Conservation (phyloP, 1,284 basidiomycete species). For the Fomitiporia mediterranea region DNA sequence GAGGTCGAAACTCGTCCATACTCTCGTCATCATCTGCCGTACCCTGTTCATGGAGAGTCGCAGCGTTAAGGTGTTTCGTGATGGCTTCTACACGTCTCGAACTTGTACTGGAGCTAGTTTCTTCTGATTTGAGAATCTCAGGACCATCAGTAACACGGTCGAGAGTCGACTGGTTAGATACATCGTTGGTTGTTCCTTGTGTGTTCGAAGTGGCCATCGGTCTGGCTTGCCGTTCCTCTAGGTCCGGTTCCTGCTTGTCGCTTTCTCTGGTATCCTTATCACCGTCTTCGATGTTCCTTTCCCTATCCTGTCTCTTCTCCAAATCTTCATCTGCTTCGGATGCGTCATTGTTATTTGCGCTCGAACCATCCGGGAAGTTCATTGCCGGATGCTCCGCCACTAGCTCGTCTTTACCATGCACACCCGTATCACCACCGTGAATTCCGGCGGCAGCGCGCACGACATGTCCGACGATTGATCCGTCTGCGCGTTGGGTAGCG, state of each 20-base stretch:
- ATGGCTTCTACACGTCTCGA: constrained; percentile 12
- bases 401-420: constrained; percentile 16
- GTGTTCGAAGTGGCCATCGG: neutral
- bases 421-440: neutral
- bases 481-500: neutral
- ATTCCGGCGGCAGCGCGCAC: constrained; percentile 1
- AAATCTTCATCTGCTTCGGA: neutral
- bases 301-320: neutral
- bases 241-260: neutral
- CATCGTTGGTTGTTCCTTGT: neutral
- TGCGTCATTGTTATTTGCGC: neutral
- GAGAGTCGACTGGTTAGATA: no score
- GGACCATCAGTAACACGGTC: neutral
- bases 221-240: neutral
- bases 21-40: constrained; percentile 12
- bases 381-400: constrained; percentile 17
- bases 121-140: constrained; percentile 5
- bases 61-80: constrained; percentile 18
- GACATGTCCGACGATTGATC: neutral
- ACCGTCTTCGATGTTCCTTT: neutral
- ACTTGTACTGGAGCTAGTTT: neutral
- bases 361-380: constrained; percentile 5
- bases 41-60: neutral
- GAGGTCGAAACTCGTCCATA: constrained; percentile 42
- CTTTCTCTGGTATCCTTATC: neutral